phyloP scores from a whole-genome alignment of 495 filamentous ascomycete genomes.

The Aspergillus taichungensis region DNA sequence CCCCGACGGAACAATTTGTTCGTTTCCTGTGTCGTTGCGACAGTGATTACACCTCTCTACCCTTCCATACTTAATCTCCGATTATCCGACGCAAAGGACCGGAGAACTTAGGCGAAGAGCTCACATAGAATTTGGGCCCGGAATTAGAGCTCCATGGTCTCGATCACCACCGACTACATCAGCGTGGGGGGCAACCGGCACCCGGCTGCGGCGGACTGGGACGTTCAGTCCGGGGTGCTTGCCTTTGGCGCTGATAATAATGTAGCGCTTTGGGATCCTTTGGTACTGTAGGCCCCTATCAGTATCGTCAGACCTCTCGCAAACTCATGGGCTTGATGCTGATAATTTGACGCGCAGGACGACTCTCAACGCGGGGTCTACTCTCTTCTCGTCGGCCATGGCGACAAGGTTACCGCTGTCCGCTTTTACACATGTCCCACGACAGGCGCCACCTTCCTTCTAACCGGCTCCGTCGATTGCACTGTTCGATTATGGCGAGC shows the following conservation, averaged over 20 bases:
- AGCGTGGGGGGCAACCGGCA: conserved; percentile 86
- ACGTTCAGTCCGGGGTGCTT: conserved; percentile 56
- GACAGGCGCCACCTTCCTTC: conserved; percentile 44
- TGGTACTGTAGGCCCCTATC: conserved; percentile 44
- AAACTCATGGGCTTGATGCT: neutral
- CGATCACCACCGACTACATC: conserved; percentile 52
- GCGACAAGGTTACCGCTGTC: conserved; percentile 72
- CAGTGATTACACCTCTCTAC: too few species aligned
- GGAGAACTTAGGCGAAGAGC: neutral
- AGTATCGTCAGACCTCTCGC: neutral
- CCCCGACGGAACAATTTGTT: neutral
- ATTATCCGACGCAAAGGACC: too few species aligned
- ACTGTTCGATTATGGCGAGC: conserved; percentile 64
- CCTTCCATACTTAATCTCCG: too few species aligned
- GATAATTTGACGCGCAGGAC: conserved; percentile 30
- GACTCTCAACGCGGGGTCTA: conserved; percentile 48
- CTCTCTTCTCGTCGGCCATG: conserved; percentile 69
- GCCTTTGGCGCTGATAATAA: conserved; percentile 87
- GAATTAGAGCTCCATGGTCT: conserved; percentile 27
- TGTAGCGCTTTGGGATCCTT: conserved; percentile 80
- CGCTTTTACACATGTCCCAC: conserved; percentile 57
- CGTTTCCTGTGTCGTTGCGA: neutral
- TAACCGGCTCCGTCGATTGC: conserved; percentile 79
- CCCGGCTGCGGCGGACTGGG: conserved; percentile 86
- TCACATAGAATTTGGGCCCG: too few species aligned